Conservation (phyloP, 1,284 basidiomycete genomes). For the Fomitopsis schrenkii region DNA sequence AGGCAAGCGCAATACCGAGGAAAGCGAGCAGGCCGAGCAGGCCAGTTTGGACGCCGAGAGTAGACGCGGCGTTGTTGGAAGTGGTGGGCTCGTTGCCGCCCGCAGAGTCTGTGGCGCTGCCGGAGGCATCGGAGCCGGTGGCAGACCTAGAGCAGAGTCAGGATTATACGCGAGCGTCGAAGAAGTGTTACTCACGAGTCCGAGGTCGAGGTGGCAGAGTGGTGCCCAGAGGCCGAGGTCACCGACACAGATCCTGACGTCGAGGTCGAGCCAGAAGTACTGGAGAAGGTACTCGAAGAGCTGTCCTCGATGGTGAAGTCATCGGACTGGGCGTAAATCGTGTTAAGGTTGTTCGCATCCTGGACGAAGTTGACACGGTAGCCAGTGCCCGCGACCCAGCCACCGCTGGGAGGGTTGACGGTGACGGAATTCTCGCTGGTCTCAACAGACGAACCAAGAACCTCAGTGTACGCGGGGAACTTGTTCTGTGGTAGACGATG, state of each 20-base stretch:
- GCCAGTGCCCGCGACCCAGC: constrained; percentile 49
- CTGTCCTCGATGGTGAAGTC: constrained; percentile 48
- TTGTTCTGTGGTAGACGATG: constrained; percentile 21
- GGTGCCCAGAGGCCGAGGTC: neutral
- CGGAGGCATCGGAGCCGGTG: neutral
- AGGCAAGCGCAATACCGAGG: constrained; percentile 26
- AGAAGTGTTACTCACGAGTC: neutral
- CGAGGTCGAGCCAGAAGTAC: constrained; percentile 6
- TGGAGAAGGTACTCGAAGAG: constrained; percentile 20
- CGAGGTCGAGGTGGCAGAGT: neutral
- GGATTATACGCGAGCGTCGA: neutral
- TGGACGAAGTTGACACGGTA: constrained; percentile 72
- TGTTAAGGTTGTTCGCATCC: constrained; percentile 37
- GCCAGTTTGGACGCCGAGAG: constrained; percentile 20
- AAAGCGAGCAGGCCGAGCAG: constrained; percentile 25
- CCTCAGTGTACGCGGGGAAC: constrained; percentile 30
- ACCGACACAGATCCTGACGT: constrained; percentile 4
- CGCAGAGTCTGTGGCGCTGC: constrained; percentile 11
- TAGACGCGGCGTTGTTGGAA: constrained; percentile 19
- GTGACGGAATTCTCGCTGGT: constrained; percentile 31
- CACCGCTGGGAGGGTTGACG: constrained; percentile 50
- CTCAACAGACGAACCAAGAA: constrained; percentile 48
- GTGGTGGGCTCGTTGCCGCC: constrained; percentile 7
- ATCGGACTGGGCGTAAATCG: constrained; percentile 63
- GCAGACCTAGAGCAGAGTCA: neutral